Evolutionary conservation across 2,329 filamentous ascomycete genomes (phyloP).

Genomic region (Venturia nashicola): DNA sequence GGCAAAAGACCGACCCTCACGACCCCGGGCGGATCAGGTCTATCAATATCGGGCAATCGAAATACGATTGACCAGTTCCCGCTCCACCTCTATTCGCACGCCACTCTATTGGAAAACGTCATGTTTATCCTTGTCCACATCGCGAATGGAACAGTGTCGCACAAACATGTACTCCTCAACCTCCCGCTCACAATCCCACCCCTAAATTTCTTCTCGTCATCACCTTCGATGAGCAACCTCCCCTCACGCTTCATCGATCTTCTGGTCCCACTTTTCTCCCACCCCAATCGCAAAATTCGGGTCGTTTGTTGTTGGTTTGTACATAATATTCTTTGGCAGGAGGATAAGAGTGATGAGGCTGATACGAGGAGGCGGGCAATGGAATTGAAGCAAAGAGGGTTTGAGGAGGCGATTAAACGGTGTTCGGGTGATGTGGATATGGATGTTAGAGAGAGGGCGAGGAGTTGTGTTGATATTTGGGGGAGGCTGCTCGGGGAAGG

Average conservation of each 20-base stretch:
- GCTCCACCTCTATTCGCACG: constrained; percentile 17
- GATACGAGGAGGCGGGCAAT: constrained; percentile 54
- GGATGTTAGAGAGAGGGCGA: constrained; percentile 74
- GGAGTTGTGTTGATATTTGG: constrained; percentile 23
- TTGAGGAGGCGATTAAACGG: constrained; percentile 36
- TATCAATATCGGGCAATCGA: not conserved
- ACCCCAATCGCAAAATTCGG: constrained; percentile 61
- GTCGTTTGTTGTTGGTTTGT: constrained; percentile 71
- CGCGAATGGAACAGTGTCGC: constrained; percentile 65
- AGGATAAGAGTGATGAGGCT: constrained; percentile 55
- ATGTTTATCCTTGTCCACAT: constrained; percentile 80
- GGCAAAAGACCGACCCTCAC: constrained; percentile 18
- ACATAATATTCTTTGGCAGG: constrained; percentile 74
- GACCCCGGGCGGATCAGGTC: constrained; percentile 27
- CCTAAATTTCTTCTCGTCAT: constrained; percentile 57
- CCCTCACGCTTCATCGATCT: constrained; percentile 50
- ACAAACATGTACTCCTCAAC: constrained; percentile 50
- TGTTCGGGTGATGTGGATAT: constrained; percentile 51
- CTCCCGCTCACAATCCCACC: constrained; percentile 30
- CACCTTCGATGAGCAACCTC: not conserved
- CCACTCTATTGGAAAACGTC: constrained; percentile 63
- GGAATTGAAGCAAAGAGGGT: constrained; percentile 60
- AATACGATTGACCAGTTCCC: constrained; percentile 19
- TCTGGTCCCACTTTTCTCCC: constrained; percentile 60
- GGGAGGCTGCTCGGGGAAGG: not conserved